phyloP scores from a whole-genome alignment of 2,329 filamentous ascomycete species.

The Scedosporium boydii region DNA sequence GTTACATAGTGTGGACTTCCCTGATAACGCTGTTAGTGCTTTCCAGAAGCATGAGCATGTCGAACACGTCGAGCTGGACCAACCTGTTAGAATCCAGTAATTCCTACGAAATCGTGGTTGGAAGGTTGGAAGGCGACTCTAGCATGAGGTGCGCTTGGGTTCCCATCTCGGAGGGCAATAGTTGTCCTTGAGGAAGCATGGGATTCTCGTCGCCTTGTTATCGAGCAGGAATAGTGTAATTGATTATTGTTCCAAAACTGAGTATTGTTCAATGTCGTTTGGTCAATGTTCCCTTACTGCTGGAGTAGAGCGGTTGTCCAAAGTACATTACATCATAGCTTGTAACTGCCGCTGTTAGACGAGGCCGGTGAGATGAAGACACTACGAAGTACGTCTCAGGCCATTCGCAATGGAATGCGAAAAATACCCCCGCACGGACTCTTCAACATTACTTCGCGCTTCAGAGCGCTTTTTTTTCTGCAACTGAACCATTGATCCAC shows the following conservation, averaged over 20 bases:
- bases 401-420: no score
- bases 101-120: conserved; percentile 5
- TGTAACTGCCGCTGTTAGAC: no score
- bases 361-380: no score
- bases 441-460: no score
- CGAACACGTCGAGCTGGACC: conserved; percentile 65
- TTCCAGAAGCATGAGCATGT: conserved; percentile 63
- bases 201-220: not conserved
- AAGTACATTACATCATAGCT: no score
- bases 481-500: not conserved
- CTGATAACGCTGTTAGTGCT: conserved; percentile 54
- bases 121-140: not conserved
- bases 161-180: not conserved
- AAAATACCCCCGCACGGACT: no score
- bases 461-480: no score
- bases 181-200: not conserved
- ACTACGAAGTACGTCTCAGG: no score
- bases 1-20: conserved; percentile 57
- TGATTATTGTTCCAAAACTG: not conserved
- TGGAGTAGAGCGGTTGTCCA: no score
- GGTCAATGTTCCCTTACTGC: not conserved
- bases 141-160: not conserved
- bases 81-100: conserved; percentile 63
- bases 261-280: not conserved
- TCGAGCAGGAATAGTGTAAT: not conserved